Base-by-base conservation (phyloP, 2,329 filamentous ascomycete genomes). In the Biscogniauxia mediterranea region DNA sequence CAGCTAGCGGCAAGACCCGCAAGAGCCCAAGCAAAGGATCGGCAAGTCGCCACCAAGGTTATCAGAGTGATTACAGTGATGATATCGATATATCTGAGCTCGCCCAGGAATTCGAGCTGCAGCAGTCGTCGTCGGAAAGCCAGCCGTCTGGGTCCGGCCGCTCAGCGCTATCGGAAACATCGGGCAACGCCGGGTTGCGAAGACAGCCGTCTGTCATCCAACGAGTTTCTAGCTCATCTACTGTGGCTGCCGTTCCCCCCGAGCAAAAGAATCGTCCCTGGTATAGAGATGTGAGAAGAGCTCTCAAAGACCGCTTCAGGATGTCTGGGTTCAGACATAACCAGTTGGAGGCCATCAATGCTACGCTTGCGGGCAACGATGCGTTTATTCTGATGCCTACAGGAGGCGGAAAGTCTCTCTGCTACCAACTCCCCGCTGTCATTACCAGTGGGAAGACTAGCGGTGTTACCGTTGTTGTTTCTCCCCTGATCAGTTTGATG, bases 351-450 rank as follows among this genome's bases (percentile, higher is more conserved):
- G 93, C 95, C 15, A 97, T 99, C 75, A 98, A 99, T 75, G 90
- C 93, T 1, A 98, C 95, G 0, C 80, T 99, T 53, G 82, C 80
- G 28, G 95, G 94, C 2, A 88, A 94, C 65, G 94, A 99, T 76
- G 89, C 91, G 0, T 99, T 99, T 73, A 90, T 99, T 17, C 81
- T 99, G 49, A 99, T 99, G 95, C 95, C 96, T 2, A 99, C 95
- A 0, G 95, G 95, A 57, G 95, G 95, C 62, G 95, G 95, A 51
- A 99, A 99, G 74, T 98, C 94, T 1, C 81, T 99, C 1, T 98
- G 95, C 75, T 99, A 99, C 74, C 96, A 99, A 74, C 79, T 99
- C 13, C 96, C 95, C 15, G 92, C 95, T 1, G 85, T 98, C 20
- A 83, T 99, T 32, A 85, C 83, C 54, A 90, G 86, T 53, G 95